These are phyloP conservation scores for Lentinula edodes DNA, from an alignment of 768 basidiomycete species.

Conservation along the genomic window DNA sequence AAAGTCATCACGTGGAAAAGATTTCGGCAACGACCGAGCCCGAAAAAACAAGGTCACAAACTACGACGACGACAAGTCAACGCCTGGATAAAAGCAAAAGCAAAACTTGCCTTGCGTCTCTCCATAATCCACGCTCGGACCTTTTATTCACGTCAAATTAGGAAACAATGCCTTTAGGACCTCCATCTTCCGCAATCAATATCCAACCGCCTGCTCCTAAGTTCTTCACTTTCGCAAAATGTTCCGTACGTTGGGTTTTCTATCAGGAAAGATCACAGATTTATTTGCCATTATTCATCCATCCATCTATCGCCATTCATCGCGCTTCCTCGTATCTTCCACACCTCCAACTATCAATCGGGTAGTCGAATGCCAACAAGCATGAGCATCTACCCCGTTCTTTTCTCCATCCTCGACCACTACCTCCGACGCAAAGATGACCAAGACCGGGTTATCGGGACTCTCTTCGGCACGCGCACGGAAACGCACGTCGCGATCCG, in stretches of 20 bases:
- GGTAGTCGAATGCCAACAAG: constrained; percentile 56
- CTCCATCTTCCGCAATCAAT: constrained; percentile 46
- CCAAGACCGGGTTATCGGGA: constrained; percentile 93
- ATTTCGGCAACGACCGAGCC: too few relatives aligned
- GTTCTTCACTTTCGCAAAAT: constrained; percentile 24
- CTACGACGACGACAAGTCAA: too few relatives aligned
- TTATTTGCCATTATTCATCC: too few relatives aligned
- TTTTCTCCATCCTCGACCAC: constrained; percentile 95
- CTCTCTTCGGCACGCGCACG: constrained; percentile 75
- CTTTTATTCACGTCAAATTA: too few relatives aligned
- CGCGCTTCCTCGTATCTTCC: neutral
- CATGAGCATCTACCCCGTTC: constrained; percentile 84
- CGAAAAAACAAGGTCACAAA: too few relatives aligned
- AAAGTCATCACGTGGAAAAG: too few relatives aligned
- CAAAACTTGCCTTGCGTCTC: too few relatives aligned
- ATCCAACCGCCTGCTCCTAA: constrained; percentile 25
- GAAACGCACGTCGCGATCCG: constrained; percentile 64
- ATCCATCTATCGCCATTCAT: too few relatives aligned
- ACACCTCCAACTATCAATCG: neutral
- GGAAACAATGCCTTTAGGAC: constrained; percentile 42
- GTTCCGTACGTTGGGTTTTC: constrained; percentile 27
- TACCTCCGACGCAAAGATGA: constrained; percentile 83
- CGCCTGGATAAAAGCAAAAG: too few relatives aligned
- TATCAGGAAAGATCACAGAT: too few relatives aligned
- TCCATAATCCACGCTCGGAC: too few relatives aligned